Conservation (phyloP, 192 early-diverging fungal species). For the Mortierella alpina region DNA sequence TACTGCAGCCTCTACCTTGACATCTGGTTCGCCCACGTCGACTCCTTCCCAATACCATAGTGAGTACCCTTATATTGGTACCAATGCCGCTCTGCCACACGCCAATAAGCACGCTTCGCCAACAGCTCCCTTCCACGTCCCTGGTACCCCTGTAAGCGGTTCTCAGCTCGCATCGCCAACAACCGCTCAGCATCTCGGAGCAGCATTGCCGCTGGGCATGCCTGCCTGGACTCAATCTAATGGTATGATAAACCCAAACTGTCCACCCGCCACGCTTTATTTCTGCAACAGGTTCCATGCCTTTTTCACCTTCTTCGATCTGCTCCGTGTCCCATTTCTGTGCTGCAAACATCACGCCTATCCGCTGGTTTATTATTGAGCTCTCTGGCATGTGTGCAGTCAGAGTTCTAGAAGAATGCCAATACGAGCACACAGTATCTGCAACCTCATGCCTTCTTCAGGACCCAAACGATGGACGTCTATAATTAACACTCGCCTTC, state of each 20-base stretch:
- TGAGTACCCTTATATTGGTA: conserved; percentile 15
- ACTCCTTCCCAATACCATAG: conserved; percentile 9
- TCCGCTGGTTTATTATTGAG: background rate
- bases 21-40: conserved; percentile 10
- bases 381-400: too few species aligned
- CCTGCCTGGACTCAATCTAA: conserved; percentile 18
- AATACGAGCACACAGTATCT: too few species aligned
- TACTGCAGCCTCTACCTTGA: conserved; percentile 9
- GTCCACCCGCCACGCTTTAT: background rate
- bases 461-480: background rate
- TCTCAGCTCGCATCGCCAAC: conserved; percentile 6
- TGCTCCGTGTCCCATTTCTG: background rate
- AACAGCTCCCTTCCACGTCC: conserved; percentile 11
- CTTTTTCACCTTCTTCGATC: background rate
- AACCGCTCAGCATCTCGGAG: conserved; percentile 5
- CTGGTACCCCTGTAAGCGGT: conserved; percentile 4
- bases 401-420: too few species aligned
- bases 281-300: background rate
- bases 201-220: conserved; percentile 21
- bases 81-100: conserved; percentile 2
- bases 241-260: conserved; percentile 12
- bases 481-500: background rate
- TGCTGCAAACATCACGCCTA: background rate
- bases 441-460: too few species aligned
- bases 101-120: conserved; percentile 1